Conservation (phyloP, 768 basidiomycete species). For the Tricholoma matsutake region DNA sequence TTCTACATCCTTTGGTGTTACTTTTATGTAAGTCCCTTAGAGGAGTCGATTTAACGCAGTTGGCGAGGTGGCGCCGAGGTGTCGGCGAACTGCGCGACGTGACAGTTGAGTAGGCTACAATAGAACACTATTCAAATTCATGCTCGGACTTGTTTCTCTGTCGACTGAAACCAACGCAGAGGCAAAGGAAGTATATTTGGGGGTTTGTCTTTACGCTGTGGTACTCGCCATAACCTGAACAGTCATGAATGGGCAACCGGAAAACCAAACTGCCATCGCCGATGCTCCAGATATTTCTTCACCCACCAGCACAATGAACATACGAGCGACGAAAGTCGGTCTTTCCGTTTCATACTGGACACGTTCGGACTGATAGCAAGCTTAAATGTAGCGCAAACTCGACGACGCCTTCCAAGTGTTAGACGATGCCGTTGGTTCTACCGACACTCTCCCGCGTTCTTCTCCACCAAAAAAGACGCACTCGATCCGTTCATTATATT, state of each 20-base stretch:
- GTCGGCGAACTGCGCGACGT: too few species aligned
- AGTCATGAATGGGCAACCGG: constrained; percentile 4
- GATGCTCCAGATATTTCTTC: neutral
- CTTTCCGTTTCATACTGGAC: neutral
- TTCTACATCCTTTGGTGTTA: too few species aligned
- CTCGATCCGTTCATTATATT: constrained; percentile 62
- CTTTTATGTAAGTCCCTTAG: too few species aligned
- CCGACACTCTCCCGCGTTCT: constrained; percentile 28
- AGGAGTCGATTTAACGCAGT: too few species aligned
- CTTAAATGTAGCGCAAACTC: constrained; percentile 59
- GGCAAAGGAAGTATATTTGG: too few species aligned
- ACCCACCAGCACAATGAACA: neutral
- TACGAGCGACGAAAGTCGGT: constrained; percentile 16
- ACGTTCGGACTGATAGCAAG: neutral
- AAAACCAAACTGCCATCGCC: constrained; percentile 1
- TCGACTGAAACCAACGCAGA: too few species aligned
- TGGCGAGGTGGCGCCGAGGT: too few species aligned
- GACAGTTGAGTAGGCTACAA: too few species aligned
- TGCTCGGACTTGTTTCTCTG: too few species aligned
- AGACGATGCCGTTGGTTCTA: constrained; percentile 57
- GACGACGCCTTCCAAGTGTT: constrained; percentile 75
- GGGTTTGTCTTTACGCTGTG: too few species aligned
- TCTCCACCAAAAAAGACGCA: constrained; percentile 54
- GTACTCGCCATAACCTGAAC: neutral
- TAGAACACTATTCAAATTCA: too few species aligned